Conservation (phyloP, 345 rosid species). For the Adansonia digitata region DNA sequence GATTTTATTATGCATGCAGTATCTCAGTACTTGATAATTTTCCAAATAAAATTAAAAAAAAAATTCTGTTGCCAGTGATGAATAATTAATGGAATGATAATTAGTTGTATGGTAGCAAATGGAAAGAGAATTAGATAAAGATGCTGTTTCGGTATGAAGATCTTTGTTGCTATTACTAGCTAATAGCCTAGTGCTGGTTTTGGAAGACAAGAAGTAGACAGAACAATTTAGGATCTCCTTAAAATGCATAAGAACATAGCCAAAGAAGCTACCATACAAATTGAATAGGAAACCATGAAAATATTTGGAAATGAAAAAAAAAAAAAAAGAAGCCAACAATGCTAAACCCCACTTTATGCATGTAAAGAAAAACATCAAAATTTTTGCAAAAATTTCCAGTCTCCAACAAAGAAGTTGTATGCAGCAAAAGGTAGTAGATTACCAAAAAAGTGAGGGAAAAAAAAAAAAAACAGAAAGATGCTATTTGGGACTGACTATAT, state of each 20-base stretch:
- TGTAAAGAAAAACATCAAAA: constrained; percentile 14
- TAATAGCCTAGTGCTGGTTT: no score
- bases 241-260: background rate
- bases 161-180: background rate
- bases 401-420: constrained; percentile 13
- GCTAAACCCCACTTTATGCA: constrained; percentile 19
- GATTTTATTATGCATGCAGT: constrained; percentile 1
- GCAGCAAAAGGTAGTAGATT: constrained; percentile 18
- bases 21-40: background rate
- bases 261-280: background rate
- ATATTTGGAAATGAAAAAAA: background rate
- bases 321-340: constrained; percentile 3
- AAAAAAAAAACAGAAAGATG: background rate
- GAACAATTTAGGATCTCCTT: background rate
- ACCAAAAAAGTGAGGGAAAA: background rate
- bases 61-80: background rate
- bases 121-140: background rate
- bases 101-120: background rate
- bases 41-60: background rate
- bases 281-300: constrained; percentile 1
- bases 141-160: constrained; percentile 7
- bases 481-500: background rate
- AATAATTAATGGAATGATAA: background rate
- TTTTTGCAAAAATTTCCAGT: background rate
- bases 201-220: background rate